phyloP scores from a whole-genome alignment of 2,329 filamentous ascomycete species.

The Thelonectria discophora region DNA sequence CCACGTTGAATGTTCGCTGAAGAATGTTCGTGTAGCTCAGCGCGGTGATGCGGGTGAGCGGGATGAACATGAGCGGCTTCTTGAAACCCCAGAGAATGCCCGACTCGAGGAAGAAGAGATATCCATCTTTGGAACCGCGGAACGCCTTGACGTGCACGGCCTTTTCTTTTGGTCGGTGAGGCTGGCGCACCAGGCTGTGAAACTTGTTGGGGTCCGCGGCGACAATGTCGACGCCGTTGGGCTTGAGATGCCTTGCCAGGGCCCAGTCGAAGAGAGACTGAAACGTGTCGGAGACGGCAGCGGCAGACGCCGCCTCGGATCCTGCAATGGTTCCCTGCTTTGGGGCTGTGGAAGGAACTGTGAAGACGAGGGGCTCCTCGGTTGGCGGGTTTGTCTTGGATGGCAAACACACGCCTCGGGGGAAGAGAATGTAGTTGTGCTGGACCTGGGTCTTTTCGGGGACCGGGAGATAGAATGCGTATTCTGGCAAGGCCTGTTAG shows the following conservation, averaged over 20 bases:
- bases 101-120: slow-evolving; percentile 71
- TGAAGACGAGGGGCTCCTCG: slow-evolving; percentile 70
- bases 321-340: slow-evolving; percentile 68
- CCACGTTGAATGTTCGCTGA: slow-evolving; percentile 74
- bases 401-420: slow-evolving; percentile 62
- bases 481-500: slow-evolving; percentile 54
- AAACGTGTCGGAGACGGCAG: slow-evolving; percentile 67
- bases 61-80: slow-evolving; percentile 72
- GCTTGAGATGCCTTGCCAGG: slow-evolving; percentile 60
- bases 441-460: slow-evolving; percentile 73
- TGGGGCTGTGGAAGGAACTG: slow-evolving; percentile 66
- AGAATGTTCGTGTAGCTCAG: slow-evolving; percentile 74
- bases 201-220: slow-evolving; percentile 65
- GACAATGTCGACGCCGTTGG: slow-evolving; percentile 59
- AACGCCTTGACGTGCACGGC: slow-evolving; percentile 73
- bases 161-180: slow-evolving; percentile 67
- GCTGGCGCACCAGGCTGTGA: slow-evolving; percentile 63
- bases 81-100: slow-evolving; percentile 77
- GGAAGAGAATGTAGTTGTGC: slow-evolving; percentile 72
- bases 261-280: slow-evolving; percentile 69
- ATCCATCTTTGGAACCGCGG: slow-evolving; percentile 74
- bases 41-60: slow-evolving; percentile 66
- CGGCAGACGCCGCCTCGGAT: slow-evolving; percentile 57
- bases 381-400: slow-evolving; percentile 55
- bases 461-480: slow-evolving; percentile 70